Percentiles rank a stretch among this genome's conserved stretches.
Evolutionary conservation across 768 basidiomycete genomes (phyloP).

Genomic region (Amanita rimosa): DNA sequence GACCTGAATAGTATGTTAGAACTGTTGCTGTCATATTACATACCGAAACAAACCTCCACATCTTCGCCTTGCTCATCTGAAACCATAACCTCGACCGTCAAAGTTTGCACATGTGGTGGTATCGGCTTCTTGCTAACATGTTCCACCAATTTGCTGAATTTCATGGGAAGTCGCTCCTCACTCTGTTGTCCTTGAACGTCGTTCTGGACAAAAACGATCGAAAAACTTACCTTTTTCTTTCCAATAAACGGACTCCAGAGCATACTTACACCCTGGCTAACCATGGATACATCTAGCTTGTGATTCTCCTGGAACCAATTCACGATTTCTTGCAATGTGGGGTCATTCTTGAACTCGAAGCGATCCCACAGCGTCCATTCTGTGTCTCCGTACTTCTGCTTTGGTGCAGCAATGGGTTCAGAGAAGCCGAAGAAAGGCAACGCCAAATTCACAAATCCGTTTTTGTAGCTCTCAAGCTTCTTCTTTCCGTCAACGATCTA

Average conservation of each 20-base stretch:
- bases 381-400: constrained; percentile 76
- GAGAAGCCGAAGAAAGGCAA: constrained; percentile 99
- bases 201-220: background rate
- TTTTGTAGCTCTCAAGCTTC: constrained; percentile 93
- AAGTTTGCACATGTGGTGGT: constrained; percentile 68
- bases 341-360: constrained; percentile 85
- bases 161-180: constrained; percentile 80
- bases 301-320: constrained; percentile 78
- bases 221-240: constrained; percentile 72
- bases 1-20: constrained; percentile 32
- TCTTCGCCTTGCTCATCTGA: constrained; percentile 89
- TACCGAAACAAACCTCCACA: constrained; percentile 58
- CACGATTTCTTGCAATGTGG: constrained; percentile 78
- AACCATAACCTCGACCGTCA: constrained; percentile 92
- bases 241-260: constrained; percentile 91
- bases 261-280: constrained; percentile 96
- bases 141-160: constrained; percentile 86
- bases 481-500: constrained; percentile 94
- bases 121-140: constrained; percentile 92
- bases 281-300: constrained; percentile 86
- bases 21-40: background rate
- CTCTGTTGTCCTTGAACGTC: constrained; percentile 33
- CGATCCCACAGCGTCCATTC: constrained; percentile 99
- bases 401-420: constrained; percentile 85
- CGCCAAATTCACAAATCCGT: constrained; percentile 96